A percentile compares a stretch with the other conserved stretches of the same genome.
These are phyloP conservation scores for Thalassiosira profunda DNA, from an alignment of 108 stramenopile species.

Conservation along the genomic window DNA sequence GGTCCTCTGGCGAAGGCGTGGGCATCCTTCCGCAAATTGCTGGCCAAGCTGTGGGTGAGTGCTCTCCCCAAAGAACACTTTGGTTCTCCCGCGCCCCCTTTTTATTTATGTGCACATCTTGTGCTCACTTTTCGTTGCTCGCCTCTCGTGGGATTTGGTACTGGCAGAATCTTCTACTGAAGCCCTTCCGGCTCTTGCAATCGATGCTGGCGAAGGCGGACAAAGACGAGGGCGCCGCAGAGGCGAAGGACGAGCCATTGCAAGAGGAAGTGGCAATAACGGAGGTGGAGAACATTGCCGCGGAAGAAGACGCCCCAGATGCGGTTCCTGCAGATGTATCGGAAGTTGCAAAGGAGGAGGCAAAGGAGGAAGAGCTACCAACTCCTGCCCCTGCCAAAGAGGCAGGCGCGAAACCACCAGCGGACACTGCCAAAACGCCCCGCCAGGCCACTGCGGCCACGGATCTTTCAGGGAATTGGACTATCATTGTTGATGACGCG, in stretches of 20 bases:
- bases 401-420: neutral
- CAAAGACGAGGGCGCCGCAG: neutral
- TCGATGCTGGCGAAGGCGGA: neutral
- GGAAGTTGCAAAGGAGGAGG: neutral
- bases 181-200: conserved; percentile 23
- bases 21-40: neutral
- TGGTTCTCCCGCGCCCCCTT: no score
- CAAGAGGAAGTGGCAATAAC: conserved; percentile 24
- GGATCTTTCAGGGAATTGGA: conserved; percentile 80
- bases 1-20: neutral
- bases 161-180: neutral
- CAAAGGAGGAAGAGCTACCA: neutral
- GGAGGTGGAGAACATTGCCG: conserved; percentile 19
- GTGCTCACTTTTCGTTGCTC: neutral
- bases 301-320: neutral
- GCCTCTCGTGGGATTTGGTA: neutral
- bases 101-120: no score
- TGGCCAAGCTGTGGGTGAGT: conserved; percentile 3
- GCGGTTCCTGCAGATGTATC: neutral
- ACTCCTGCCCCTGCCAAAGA: neutral
- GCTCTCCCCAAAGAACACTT: neutral
- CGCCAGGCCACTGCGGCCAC: conserved; percentile 38
- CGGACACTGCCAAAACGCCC: neutral
- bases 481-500: conserved; percentile 63
- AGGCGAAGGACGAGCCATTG: neutral